Evolutionary conservation across 2,329 filamentous ascomycete species (phyloP), one percentile per base, ranked within the genome.

Genomic region (Sporothrix phasma): DNA sequence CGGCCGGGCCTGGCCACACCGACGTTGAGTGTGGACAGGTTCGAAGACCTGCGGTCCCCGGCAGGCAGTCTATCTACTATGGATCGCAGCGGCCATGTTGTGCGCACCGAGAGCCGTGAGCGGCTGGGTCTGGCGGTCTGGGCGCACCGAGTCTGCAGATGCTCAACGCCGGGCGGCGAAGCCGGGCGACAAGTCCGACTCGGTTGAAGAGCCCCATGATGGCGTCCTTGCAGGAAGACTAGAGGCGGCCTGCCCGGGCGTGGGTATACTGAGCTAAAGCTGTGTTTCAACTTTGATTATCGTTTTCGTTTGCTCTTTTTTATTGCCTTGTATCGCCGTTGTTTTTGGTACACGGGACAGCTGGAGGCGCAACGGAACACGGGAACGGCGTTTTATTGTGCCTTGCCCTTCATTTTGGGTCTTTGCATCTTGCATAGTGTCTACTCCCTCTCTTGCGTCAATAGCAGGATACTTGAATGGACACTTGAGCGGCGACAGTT

Each of bases 21-120:
- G 1, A 86, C 84, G 67, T 75, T 84, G 56, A 83, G 81, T 65
- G 72, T 80, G 2, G 77, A 78, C 5, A 78, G 78, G 41, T 81
- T 82, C 54, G 84, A 86, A 43, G 77, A 79, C 43, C 65, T 75
- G 15, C 73, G 74, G 29, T 70, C 71, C 69, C 71, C 13, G 5
- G 19, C 54, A 6, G 17, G 37, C 17, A 47, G 34, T 22, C 69
- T 71, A 17, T 80, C 77, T 62, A 79, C 80, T 5, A 79, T 87
- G 71, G 84, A 87, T 68, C 77, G 91, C 45, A 86, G 84, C 54
- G 92, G 92, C 1, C 74, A 97, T 67, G 86, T 90, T 62, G 84
- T 91, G 2, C 80, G 93, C 69, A 95, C 90, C 0, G 93, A 97
- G 72, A 96, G 91, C 72, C 81, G 91, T 62, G 94, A 97, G 72